phyloP scores from a whole-genome alignment of 2,329 filamentous ascomycete genomes.

The Pseudonectria buxi region DNA sequence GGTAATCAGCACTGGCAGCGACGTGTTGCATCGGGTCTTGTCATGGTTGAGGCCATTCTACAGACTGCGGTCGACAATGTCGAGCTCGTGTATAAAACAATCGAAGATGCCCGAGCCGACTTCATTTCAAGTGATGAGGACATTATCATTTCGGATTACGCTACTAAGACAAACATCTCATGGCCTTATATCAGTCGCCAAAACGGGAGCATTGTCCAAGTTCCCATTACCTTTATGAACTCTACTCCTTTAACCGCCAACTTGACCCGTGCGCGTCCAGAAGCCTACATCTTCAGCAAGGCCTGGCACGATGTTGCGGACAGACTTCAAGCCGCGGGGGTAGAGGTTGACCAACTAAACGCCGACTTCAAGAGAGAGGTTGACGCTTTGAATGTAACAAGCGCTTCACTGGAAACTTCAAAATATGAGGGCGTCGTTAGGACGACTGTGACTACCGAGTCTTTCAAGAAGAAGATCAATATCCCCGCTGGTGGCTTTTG shows the following conservation, averaged over 20 bases:
- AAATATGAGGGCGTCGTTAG: conserved; percentile 24
- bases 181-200: conserved; percentile 22
- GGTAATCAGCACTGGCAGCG: conserved; percentile 26
- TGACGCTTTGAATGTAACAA: conserved; percentile 22
- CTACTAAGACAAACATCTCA: conserved; percentile 10
- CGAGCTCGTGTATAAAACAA: conserved; percentile 16
- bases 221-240: conserved; percentile 23
- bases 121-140: conserved; percentile 22
- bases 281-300: conserved; percentile 24
- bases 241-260: conserved; percentile 21
- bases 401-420: conserved; percentile 9
- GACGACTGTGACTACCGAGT: conserved; percentile 15
- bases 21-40: conserved; percentile 20
- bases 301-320: conserved; percentile 24
- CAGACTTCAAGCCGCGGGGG: conserved; percentile 17
- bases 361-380: conserved; percentile 19
- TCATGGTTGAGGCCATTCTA: conserved; percentile 21
- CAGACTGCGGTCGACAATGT: conserved; percentile 25
- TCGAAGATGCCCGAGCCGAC: conserved; percentile 18
- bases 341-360: conserved; percentile 18
- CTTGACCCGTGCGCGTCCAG: conserved; percentile 23
- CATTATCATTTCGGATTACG: conserved; percentile 23
- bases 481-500: conserved; percentile 24
- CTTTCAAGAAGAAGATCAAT: conserved; percentile 10
- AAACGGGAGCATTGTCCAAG: conserved; percentile 21